Percentiles rank a stretch among this genome's conserved stretches.
Conservation (phyloP, 2,329 filamentous ascomycete species). For the Pestalotiopsis sp. region DNA sequence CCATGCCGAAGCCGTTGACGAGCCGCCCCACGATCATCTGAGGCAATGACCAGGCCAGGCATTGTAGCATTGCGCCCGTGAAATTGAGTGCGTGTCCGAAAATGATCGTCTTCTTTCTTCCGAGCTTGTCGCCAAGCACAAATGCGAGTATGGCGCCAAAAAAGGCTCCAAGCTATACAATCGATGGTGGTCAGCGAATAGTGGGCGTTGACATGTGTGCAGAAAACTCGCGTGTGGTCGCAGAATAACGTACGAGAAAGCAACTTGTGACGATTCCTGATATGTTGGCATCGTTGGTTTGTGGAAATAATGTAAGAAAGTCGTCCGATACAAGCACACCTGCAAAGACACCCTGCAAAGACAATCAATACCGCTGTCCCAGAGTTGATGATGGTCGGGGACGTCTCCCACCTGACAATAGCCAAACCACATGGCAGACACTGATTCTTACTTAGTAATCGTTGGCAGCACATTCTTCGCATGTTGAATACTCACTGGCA, state of each 20-base stretch:
- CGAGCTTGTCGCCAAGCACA: conserved; percentile 63
- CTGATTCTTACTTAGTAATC: conserved; percentile 15
- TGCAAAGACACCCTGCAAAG: conserved; percentile 41
- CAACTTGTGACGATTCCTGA: conserved; percentile 48
- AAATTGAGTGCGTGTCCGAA: conserved; percentile 64
- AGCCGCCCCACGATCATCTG: conserved; percentile 31
- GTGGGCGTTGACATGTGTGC: background rate
- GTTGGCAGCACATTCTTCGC: background rate
- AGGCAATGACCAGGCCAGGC: conserved; percentile 26
- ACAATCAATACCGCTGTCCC: background rate
- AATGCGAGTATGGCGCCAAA: conserved; percentile 70
- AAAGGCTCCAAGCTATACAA: conserved; percentile 57
- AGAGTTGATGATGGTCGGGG: background rate
- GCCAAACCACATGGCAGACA: conserved; percentile 34
- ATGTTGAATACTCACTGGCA: conserved; percentile 30
- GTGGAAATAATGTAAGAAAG: conserved; percentile 40
- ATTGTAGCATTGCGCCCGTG: conserved; percentile 64
- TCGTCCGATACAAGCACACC: conserved; percentile 44
- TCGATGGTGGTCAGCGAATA: background rate
- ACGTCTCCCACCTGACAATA: conserved; percentile 31
- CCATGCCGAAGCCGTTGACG: conserved; percentile 33
- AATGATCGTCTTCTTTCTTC: conserved; percentile 68
- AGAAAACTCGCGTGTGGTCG: background rate
- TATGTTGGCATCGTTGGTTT: conserved; percentile 40
- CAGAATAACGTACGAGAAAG: conserved; percentile 38